These are phyloP conservation scores for Exophiala aquamarina DNA, from an alignment of 2,329 filamentous ascomycete species.

Conservation along the genomic window DNA sequence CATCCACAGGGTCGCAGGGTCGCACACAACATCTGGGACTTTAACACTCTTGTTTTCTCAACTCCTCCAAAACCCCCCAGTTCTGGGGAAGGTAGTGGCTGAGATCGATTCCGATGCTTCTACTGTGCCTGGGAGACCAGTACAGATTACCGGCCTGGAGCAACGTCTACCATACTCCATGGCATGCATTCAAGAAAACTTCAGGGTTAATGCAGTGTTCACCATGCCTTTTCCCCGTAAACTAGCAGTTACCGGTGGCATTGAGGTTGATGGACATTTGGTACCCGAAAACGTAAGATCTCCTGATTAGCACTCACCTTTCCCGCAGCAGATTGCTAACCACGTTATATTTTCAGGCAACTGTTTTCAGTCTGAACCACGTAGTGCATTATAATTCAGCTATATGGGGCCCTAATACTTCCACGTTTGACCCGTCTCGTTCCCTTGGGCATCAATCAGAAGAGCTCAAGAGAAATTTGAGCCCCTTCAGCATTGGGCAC, in stretches of 20 bases:
- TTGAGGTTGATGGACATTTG: no score
- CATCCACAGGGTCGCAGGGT: constrained; percentile 24
- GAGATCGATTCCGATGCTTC: no score
- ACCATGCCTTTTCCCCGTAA: no score
- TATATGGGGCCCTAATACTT: constrained; percentile 13
- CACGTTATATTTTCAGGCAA: background rate
- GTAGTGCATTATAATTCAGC: constrained; percentile 13
- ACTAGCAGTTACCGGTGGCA: no score
- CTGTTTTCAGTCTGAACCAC: constrained; percentile 11
- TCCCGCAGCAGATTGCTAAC: no score
- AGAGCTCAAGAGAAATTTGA: constrained; percentile 42
- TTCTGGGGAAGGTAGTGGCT: constrained; percentile 11
- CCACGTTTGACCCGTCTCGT: constrained; percentile 47
- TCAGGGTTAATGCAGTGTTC: no score
- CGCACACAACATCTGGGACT: constrained; percentile 43
- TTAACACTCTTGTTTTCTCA: constrained; percentile 44
- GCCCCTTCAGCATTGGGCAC: constrained; percentile 51
- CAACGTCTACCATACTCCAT: no score
- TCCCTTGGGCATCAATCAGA: constrained; percentile 43
- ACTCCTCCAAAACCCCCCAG: constrained; percentile 30
- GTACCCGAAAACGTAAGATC: no score
- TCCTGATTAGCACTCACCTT: no score
- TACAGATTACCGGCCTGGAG: no score
- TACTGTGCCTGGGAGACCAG: no score
- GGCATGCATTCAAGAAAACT: no score